A percentile compares a stretch with the other conserved stretches of the same genome.
Evolutionary conservation across 257 asterid genomes (phyloP).

Genomic region (Solanum sejunctum): DNA sequence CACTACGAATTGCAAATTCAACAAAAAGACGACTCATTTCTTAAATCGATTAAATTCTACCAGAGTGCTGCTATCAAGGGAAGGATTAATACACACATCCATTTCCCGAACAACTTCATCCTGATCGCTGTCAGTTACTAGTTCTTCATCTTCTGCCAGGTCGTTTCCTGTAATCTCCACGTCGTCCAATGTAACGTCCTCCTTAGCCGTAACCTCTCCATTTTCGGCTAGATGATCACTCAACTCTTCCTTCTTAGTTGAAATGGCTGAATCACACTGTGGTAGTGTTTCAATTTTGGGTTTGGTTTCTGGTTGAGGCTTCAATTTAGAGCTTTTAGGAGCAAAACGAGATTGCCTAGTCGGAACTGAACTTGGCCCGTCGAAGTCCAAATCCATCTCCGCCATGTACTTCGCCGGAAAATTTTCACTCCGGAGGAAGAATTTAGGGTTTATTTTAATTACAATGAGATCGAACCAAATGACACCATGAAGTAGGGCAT

Average conservation of each 20-base stretch:
- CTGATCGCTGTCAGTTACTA: constrained; percentile 14
- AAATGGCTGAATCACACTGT: constrained; percentile 3
- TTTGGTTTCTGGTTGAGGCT: constrained; percentile 26
- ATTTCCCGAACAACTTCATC: constrained; percentile 64
- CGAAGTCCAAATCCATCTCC: constrained; percentile 49
- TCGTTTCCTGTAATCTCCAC: constrained; percentile 1
- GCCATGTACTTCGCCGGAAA: constrained; percentile 15
- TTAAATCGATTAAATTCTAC: constrained; percentile 2
- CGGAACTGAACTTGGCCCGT: constrained; percentile 17
- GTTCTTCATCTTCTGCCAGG: constrained; percentile 7
- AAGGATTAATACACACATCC: constrained; percentile 54
- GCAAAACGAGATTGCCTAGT: constrained; percentile 40
- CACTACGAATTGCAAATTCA: background rate
- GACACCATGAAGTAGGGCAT: background rate
- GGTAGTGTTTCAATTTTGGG: background rate
- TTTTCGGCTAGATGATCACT: background rate
- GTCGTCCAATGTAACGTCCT: constrained; percentile 27
- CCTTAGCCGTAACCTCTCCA: background rate
- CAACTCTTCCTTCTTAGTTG: constrained; percentile 26
- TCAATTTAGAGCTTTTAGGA: constrained; percentile 50
- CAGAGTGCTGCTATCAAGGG: constrained; percentile 33
- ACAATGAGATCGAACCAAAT: background rate
- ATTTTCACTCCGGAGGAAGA: background rate
- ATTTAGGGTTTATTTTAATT: background rate
- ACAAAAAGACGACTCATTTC: background rate